Evolutionary conservation across 208 protist species (phyloP), one percentile per base, ranked within the genome.

Genomic region (Endotrypanum monterogeii): DNA sequence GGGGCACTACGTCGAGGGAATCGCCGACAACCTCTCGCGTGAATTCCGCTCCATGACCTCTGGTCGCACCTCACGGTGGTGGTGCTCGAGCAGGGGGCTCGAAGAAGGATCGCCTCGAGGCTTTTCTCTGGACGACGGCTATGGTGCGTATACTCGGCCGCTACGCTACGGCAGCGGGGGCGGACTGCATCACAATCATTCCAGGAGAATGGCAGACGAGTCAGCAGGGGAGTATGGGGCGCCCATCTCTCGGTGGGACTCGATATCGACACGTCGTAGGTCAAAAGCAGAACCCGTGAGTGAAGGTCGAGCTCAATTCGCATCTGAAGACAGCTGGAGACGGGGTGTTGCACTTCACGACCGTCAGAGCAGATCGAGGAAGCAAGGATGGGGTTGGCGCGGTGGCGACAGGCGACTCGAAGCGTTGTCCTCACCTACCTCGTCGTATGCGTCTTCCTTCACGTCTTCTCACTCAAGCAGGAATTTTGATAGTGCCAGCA

Each of bases 401-500:
- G 25, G 28, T 48, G 25, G 25, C 62, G n/a, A 39, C 30, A 20
- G 65, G 46, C 28, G 46, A 18, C 25, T 39, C 48, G 65, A 16
- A 1, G 48, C 44, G 30, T 9, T 30, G 57, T 35, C 57, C 28
- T 62, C 57, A 18, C 8, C 39, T 23, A 55, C 63, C 5, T 82
- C 56, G 50, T 73, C 52, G 20, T 77, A 54, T 23, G 69, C 71
- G 6, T 82, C 63, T n/a, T 82, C 67, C 25, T 76, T 60, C 35
- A 76, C 71, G 14, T 81, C 71, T 71, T 82, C 71, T 2, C 73
- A 82, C 77, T 76, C 77, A 25, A 46, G 52, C 70, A 76, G 52
- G 18, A 6, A 39, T 30, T 25, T 7, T 61, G 70, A 51, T 52
- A 65, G 30, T 23, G 28, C 20, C 37, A 41, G 30, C 66, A 23